Evolutionary conservation across 768 basidiomycete genomes (phyloP).

Genomic region (Boletus subcaerulescens): DNA sequence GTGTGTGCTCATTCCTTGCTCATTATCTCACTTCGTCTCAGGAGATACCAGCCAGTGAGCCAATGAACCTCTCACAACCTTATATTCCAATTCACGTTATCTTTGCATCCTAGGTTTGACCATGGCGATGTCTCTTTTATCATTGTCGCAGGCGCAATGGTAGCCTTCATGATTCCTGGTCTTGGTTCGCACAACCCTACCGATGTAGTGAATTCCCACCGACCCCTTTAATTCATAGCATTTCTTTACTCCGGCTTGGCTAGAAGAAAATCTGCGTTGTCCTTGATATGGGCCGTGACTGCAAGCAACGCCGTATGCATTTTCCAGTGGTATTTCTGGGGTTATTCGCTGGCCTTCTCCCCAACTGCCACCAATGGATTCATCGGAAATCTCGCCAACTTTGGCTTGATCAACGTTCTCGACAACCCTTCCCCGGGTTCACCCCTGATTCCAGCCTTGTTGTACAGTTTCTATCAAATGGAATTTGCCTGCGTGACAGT

Average conservation of each 20-base stretch:
- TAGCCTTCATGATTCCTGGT: constrained; percentile 76
- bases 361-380: constrained; percentile 68
- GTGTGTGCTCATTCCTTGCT: constrained; percentile 1
- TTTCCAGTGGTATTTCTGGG: constrained; percentile 82
- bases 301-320: constrained; percentile 74
- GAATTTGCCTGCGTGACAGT: constrained; percentile 83
- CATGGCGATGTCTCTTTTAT: constrained; percentile 72
- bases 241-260: constrained; percentile 74
- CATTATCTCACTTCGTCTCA: constrained; percentile 5
- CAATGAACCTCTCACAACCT: background rate
- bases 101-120: constrained; percentile 48
- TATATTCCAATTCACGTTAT: constrained; percentile 5
- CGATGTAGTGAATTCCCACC: background rate
- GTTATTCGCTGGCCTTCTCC: constrained; percentile 84
- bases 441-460: constrained; percentile 73
- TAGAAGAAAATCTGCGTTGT: constrained; percentile 65
- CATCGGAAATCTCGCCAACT: constrained; percentile 78
- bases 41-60: constrained; percentile 30
- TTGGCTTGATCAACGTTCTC: constrained; percentile 72
- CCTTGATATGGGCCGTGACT: constrained; percentile 70
- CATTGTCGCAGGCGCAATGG: constrained; percentile 64
- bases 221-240: constrained; percentile 35
- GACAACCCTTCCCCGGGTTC: constrained; percentile 74
- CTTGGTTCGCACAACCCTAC: constrained; percentile 43
- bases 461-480: constrained; percentile 87